A percentile compares a stretch with the other conserved stretches of the same genome.
Conservation (phyloP, 768 basidiomycete genomes). For the Pisolithus microcarpus region DNA sequence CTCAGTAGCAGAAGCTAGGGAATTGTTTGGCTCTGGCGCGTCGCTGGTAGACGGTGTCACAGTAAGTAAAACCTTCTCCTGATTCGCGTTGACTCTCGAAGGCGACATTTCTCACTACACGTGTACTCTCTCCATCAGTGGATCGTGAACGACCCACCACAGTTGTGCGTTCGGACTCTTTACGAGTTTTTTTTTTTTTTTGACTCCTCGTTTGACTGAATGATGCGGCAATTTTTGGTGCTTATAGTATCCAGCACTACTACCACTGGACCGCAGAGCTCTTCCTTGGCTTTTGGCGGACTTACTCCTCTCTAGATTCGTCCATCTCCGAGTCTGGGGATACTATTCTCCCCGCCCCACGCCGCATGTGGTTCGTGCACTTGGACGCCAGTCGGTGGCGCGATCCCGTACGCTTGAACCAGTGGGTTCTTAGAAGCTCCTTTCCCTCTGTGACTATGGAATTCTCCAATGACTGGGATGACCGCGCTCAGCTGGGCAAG, state of each 20-base stretch:
- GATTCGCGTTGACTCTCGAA: neutral
- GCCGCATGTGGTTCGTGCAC: conserved; percentile 71
- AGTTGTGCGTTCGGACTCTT: conserved; percentile 55
- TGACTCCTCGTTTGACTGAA: neutral
- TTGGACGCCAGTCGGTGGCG: conserved; percentile 76
- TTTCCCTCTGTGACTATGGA: conserved; percentile 81
- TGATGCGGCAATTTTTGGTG: neutral
- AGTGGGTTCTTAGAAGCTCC: conserved; percentile 70
- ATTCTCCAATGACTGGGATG: conserved; percentile 77
- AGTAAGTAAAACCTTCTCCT: conserved; percentile 33
- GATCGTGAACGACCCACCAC: conserved; percentile 76
- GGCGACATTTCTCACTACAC: neutral
- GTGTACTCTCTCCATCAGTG: conserved; percentile 38
- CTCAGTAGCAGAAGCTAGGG: conserved; percentile 54
- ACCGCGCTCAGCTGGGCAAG: conserved; percentile 61
- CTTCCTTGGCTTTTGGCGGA: conserved; percentile 87
- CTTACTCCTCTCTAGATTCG: conserved; percentile 77
- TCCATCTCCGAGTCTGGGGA: conserved; percentile 57
- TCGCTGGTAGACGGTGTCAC: conserved; percentile 71
- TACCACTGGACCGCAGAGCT: conserved; percentile 93
- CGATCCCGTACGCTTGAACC: conserved; percentile 87
- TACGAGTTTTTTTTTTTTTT: too few species aligned
- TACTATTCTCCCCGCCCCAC: conserved; percentile 65
- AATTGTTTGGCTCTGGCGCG: conserved; percentile 67
- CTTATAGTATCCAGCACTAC: conserved; percentile 73